Base-by-base conservation (phyloP, 164 flowering plant genomes). In the Umbilicus rupestris region DNA sequence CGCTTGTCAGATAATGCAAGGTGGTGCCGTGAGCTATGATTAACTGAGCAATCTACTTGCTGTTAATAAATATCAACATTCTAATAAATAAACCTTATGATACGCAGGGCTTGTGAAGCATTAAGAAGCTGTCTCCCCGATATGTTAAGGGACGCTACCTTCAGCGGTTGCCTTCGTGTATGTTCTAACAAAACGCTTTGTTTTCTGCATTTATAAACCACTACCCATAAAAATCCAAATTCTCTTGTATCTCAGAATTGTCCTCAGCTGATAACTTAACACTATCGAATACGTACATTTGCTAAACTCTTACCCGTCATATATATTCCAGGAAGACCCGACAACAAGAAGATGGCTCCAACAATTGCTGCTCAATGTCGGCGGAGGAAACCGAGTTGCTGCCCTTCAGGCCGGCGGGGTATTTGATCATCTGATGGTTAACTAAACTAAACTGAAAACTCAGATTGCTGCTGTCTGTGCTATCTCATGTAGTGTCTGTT, bases 1-100 rank as follows among this genome's bases (percentile, higher is more conserved):
- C 88, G 99, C 26, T 78, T 91, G 65, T 86, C 99, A 9, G 97
- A 94, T 62, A 83, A 94, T 68, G 78, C 81, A 62, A 87, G 93
- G 98, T 92, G 62, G 76, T 70, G 28, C 22, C 12, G 22, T 19
- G 26, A 24, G 35, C 19, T 20, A 7, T 50, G 42, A 42, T 35
- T 15, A 37, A 3, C 2, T 49, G 29, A 24, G 14, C 5, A 0
- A 31, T 28, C 19, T 24, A n/a, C 52, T 42, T 30, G 17, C 17
- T 49, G 20, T 22, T 26, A 47, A 16, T 12, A 31, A 64, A 33
- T 20, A 24, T 42, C 8, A 7, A 19, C 37, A 35, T 37, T 20
- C 46, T 42, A 0, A 26, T 3, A 41, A 31, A 19, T 33, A 44
- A 65, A 64, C 11, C 2, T 68, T 41, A 68, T 68, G 12, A 62